Evolutionary conservation across 2,329 filamentous ascomycete genomes (phyloP), one percentile per base, ranked within the genome.

Genomic region (Phaeosphaeriaceae sp.): DNA sequence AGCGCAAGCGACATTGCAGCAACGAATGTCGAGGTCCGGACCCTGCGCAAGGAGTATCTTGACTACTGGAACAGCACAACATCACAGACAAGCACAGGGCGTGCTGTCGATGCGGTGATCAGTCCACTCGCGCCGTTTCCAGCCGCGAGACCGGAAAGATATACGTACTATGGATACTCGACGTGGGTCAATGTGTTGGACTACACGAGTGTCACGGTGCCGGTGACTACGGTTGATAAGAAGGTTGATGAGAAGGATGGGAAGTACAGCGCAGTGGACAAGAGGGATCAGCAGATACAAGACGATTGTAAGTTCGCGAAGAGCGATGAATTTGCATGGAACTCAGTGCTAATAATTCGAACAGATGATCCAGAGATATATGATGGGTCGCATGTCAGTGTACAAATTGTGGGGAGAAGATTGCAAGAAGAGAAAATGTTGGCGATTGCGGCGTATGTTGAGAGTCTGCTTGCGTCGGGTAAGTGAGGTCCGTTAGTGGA

Each of bases 401-500:
- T 79, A 51, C 77, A 79, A 48, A 50, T 79, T 33, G 73, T 79
- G 1, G 76, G 76, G 1, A 60, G 75, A 20, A 69, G 73, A 27
- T 41, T 78, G 22, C 71, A 78, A 22, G 77, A 79, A 56, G 77
- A 79, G 65, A 77, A 76, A 62, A 75, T 77, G 46, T 51, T 79
- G 45, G 75, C 71, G 10, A 64, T 79, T 45, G 75, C 75, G 0
- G 75, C 77, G 44, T 65, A 70, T 57, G 61, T 77, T 2, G 67
- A 66, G 2, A 61, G 61, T 25, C 22, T 69, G 3, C 48, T 76
- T 25, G 67, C 62, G 2, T 67, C 61, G 48, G 67, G 58, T 22
- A 13, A 53, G 40, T 36, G 46, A 36, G 7, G 25, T 19, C 19
- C 21, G 10, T n/a, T 9, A 24, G 10, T 19, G 5, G 17, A n/a